Conservation (phyloP, 2,329 filamentous ascomycete genomes). For the Boeremia lycopersici region DNA sequence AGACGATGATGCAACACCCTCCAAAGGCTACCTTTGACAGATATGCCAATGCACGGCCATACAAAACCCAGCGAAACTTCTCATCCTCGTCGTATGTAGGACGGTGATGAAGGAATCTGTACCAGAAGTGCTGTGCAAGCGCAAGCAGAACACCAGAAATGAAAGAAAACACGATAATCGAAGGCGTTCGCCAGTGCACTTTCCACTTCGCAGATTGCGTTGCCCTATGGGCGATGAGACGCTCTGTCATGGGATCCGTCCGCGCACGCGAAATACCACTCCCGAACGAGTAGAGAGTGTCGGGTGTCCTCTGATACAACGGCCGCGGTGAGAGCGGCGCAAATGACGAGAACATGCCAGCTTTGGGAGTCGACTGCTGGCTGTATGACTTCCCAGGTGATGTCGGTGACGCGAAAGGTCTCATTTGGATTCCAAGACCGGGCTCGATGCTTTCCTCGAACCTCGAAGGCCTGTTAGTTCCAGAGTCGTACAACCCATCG, state of each 20-base stretch:
- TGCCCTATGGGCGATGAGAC: conserved; percentile 39
- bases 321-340: conserved; percentile 18
- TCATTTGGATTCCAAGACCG: conserved; percentile 39
- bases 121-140: conserved; percentile 42
- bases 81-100: conserved; percentile 32
- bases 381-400: conserved; percentile 30
- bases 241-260: conserved; percentile 38
- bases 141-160: conserved; percentile 38
- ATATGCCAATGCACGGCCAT: conserved; percentile 45
- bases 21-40: conserved; percentile 45
- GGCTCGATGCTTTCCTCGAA: conserved; percentile 26
- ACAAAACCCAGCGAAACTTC: conserved; percentile 41
- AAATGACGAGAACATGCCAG: conserved; percentile 26
- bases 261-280: conserved; percentile 29
- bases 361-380: conserved; percentile 22
- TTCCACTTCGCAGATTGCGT: conserved; percentile 40
- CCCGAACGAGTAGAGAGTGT: conserved; percentile 28
- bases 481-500: conserved; percentile 20
- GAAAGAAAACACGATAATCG: conserved; percentile 35
- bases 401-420: conserved; percentile 26
- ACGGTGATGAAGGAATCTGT: conserved; percentile 36
- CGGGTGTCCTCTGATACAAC: conserved; percentile 27
- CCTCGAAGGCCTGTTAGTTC: conserved; percentile 20
- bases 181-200: conserved; percentile 47
- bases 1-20: conserved; percentile 38